phyloP scores from a whole-genome alignment of 1,139 yeast species.

The Kluyveromyces sp. region DNA sequence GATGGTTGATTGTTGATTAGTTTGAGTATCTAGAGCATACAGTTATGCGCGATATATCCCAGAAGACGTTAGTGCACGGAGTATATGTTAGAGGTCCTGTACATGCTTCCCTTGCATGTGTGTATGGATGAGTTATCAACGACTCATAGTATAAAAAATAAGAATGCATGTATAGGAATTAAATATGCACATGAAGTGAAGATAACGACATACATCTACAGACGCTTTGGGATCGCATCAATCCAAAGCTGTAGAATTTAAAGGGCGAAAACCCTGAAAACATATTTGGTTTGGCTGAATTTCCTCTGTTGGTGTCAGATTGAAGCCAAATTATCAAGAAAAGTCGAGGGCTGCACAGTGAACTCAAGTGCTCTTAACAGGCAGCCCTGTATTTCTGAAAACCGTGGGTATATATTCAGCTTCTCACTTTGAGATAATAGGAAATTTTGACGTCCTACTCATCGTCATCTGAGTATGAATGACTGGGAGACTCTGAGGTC shows the following conservation, averaged over 20 bases:
- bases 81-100: too few relatives aligned
- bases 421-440: too few relatives aligned
- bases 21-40: too few relatives aligned
- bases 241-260: neutral
- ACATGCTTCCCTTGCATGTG: neutral
- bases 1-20: too few relatives aligned
- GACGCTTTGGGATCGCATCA: neutral
- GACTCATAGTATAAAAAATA: neutral
- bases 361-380: neutral
- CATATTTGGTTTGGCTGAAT: neutral
- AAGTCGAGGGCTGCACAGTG: neutral
- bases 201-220: neutral
- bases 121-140: neutral
- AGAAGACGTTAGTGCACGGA: too few relatives aligned
- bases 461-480: slow-evolving; percentile 9
- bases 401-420: neutral
- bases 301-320: neutral
- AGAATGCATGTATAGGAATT: neutral
- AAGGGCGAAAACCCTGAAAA: neutral
- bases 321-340: neutral
- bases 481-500: slow-evolving; percentile 4
- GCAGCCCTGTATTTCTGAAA: too few relatives aligned
- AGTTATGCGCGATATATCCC: too few relatives aligned
- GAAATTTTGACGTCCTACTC: too few relatives aligned
- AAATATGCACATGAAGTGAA: neutral